A percentile compares a stretch with the other conserved stretches of the same genome.
phyloP scores from a whole-genome alignment of 2,329 filamentous ascomycete species.

The Fusarium chaquense region DNA sequence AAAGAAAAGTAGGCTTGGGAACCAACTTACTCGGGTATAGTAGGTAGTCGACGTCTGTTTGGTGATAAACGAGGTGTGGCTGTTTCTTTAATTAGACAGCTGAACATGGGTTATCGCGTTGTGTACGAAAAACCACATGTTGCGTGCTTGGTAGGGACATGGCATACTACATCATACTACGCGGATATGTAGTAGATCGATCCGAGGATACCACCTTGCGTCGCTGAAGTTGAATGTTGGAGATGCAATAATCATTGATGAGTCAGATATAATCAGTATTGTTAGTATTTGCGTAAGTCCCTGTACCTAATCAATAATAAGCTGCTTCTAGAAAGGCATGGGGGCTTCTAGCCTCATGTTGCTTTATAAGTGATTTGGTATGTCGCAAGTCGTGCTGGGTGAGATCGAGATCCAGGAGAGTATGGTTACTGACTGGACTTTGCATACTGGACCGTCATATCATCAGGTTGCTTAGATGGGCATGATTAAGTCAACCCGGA shows the following conservation, averaged over 20 bases:
- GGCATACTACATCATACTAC: neutral
- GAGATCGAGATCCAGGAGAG: conserved; percentile 24
- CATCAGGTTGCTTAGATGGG: conserved; percentile 26
- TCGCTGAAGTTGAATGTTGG: neutral
- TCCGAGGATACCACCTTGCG: neutral
- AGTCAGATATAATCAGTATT: neutral
- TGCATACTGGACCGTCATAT: neutral
- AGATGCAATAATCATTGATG: neutral
- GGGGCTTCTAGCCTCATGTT: neutral
- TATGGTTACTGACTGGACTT: neutral
- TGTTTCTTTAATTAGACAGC: conserved; percentile 22
- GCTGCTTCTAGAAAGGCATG: conserved; percentile 17
- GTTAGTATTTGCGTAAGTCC: neutral
- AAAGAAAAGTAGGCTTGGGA: neutral
- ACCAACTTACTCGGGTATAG: neutral
- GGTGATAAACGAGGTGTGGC: neutral
- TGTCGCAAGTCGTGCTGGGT: neutral
- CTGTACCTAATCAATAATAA: neutral
- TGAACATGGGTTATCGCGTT: conserved; percentile 17
- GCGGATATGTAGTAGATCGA: neutral
- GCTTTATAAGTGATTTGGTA: conserved; percentile 34
- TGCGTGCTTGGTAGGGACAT: neutral
- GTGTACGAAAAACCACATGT: conserved; percentile 21
- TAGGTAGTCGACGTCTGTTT: neutral
- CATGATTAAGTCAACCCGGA: conserved; percentile 33